Evolutionary conservation across 441 rosid genomes (phyloP).

Genomic region (Aquilaria agallochum): DNA sequence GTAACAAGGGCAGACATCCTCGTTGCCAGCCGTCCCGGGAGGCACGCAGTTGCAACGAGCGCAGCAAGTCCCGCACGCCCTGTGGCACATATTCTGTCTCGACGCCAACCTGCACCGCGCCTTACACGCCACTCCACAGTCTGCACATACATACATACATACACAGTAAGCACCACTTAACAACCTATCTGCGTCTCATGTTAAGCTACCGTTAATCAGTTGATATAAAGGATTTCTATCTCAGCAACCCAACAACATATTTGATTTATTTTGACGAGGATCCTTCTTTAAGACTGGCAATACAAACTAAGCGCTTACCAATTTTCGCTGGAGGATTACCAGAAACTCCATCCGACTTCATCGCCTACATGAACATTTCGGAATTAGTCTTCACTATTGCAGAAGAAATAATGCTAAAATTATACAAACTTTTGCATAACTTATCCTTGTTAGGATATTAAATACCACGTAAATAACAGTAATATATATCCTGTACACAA

Average conservation of each 20-base stretch:
- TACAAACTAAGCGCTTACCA: conserved; percentile 13
- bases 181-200: background rate
- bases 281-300: too few relatives aligned
- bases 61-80: conserved; percentile 72
- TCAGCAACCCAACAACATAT: background rate
- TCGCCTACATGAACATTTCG: background rate
- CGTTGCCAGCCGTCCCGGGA: conserved; percentile 68
- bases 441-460: too few relatives aligned
- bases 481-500: too few relatives aligned
- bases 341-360: too few relatives aligned
- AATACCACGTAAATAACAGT: too few relatives aligned
- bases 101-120: conserved; percentile 54
- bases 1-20: conserved; percentile 62
- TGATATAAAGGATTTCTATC: background rate
- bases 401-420: background rate
- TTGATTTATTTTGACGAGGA: too few relatives aligned
- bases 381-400: background rate
- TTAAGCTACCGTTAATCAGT: background rate
- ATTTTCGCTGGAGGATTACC: background rate
- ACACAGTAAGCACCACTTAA: background rate
- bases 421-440: background rate
- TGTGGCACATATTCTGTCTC: conserved; percentile 45
- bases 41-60: conserved; percentile 69
- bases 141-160: conserved; percentile 14
- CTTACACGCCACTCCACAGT: conserved; percentile 45